phyloP scores from a whole-genome alignment of 495 filamentous ascomycete genomes.

The Aspergillus diversus region DNA sequence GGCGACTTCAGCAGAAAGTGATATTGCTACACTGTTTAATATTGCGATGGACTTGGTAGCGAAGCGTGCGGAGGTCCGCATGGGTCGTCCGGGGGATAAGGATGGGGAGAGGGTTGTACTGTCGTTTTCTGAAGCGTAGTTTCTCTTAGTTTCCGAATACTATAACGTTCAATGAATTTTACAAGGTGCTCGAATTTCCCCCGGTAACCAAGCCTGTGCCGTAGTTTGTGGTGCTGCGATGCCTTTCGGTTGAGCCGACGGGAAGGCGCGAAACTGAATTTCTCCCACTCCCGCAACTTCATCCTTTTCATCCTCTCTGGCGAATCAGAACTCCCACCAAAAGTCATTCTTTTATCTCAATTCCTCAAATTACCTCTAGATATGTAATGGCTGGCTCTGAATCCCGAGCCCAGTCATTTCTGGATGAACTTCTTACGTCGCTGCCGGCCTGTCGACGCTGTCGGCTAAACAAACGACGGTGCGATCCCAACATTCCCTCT shows the following conservation, averaged over 20 bases:
- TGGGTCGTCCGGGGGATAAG: constrained; percentile 32
- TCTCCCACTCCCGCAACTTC: not conserved
- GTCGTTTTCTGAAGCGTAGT: not conserved
- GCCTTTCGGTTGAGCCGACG: not conserved
- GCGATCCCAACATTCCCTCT: not conserved
- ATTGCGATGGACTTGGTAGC: constrained; percentile 44
- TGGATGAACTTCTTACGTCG: not conserved
- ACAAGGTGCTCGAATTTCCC: not conserved
- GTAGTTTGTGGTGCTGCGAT: not conserved
- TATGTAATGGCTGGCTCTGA: not conserved
- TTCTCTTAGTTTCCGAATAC: not conserved
- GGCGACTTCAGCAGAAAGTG: constrained; percentile 27
- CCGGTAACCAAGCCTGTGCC: not conserved
- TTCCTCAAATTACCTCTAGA: not conserved
- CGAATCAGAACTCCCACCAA: not conserved
- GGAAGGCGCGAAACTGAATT: not conserved
- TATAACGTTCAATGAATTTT: not conserved
- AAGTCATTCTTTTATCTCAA: not conserved
- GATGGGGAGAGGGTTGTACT: constrained; percentile 2
- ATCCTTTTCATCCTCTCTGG: not conserved
- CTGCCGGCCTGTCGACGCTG: not conserved
- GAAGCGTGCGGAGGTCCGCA: constrained; percentile 33
- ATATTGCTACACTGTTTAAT: constrained; percentile 36
- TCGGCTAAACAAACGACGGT: not conserved
- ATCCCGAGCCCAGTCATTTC: not conserved